A percentile compares a stretch with the other conserved stretches of the same genome.
These are phyloP conservation scores for Eutrema yunnanense DNA, from an alignment of 345 rosid genomes.

Conservation along the genomic window DNA sequence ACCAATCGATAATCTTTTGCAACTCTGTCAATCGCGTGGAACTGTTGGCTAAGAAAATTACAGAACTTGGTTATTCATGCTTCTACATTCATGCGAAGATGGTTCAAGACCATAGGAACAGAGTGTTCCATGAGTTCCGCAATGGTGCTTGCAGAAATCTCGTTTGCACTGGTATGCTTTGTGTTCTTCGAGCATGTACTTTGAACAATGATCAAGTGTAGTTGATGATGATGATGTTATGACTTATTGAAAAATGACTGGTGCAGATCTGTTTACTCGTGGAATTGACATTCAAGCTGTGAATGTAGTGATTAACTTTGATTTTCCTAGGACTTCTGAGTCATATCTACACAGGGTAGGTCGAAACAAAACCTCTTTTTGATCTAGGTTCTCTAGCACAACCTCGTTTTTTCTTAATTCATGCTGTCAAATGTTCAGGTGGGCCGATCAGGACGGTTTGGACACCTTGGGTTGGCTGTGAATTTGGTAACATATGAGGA, in stretches of 20 bases:
- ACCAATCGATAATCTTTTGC: conserved; percentile 97
- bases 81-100: conserved; percentile 98
- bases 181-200: conserved; percentile 1
- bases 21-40: conserved; percentile 98
- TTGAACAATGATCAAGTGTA: background rate
- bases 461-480: conserved; percentile 99
- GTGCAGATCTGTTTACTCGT: conserved; percentile 93
- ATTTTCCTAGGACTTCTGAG: conserved; percentile 94
- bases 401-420: background rate
- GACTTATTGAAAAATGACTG: conserved; percentile 4
- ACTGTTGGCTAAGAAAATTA: conserved; percentile 94
- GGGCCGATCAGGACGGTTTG: conserved; percentile 99
- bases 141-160: conserved; percentile 99
- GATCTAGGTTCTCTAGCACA: background rate
- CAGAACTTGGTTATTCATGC: conserved; percentile 99
- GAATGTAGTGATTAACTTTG: conserved; percentile 96
- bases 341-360: conserved; percentile 99
- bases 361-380: background rate
- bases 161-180: conserved; percentile 89
- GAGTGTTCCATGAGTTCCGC: conserved; percentile 99
- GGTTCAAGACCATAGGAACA: conserved; percentile 99
- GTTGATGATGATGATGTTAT: background rate
- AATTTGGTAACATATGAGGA: conserved; percentile 98
- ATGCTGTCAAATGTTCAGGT: conserved; percentile 42
- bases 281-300: conserved; percentile 99